Evolutionary conservation across 129 eudicot species (phyloP), one percentile per base, ranked within the genome.

Genomic region (Flaveria brownii): DNA sequence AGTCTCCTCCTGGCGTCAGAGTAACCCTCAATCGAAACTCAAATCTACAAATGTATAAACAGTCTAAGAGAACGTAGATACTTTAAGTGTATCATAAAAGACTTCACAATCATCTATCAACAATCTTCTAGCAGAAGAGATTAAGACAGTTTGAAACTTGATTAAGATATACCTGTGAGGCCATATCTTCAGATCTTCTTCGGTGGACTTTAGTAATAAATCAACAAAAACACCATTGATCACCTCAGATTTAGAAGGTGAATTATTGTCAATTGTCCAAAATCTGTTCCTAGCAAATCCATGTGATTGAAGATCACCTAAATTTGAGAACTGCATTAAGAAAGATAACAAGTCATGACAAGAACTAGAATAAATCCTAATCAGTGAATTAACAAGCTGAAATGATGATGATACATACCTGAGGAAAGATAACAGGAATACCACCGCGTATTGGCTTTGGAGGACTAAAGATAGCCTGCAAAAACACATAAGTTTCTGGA

Each of bases 371-470:
- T 41, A n/a, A 66, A 50, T 68, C 5, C 49, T 45, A 81, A 71
- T 55, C 22, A 65, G 20, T 14, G 78, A 65, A 65, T 22, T 33
- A 50, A 68, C 22, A 41, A 43, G 61, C 55, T 39, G 46, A 77
- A 41, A 43, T 14, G 62, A 71, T 65, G 15, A 28, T 43, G 70
- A 45, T 57, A 78, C 88, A 71, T 83, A 93, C 98, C 79, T 93
- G 98, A 50, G 98, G 98, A 82, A 93, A 93, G 85, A 90, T 82
- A 77, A 90, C 77, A 52, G 98, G 98, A 86, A 93, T 93, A 36
- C 98, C 98, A 66, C 98, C 98, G 71, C 97, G 96, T 78, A 93
- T 93, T 47, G 96, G 82, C 80, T 87, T 93, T 52, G 91, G 97
- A 74, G 98, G 92, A 81, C 83, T 80, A 80, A 88, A 90, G 50